phyloP scores from a whole-genome alignment of 352 stramenopile genomes.

The Globisporangium spiculum region DNA sequence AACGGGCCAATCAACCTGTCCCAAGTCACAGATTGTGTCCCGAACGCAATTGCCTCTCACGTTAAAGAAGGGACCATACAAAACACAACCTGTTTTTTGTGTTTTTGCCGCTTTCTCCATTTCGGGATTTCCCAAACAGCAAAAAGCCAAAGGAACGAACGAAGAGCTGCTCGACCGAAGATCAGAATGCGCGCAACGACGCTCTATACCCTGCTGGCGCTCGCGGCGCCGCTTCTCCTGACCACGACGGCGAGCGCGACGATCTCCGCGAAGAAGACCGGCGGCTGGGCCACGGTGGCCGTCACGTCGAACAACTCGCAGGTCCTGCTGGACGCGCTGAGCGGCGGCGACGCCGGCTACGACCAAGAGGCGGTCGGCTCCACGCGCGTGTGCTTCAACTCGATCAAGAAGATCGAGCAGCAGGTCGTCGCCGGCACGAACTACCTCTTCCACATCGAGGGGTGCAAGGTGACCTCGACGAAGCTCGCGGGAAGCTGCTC shows the following conservation, averaged over 20 bases:
- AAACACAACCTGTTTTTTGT: neutral
- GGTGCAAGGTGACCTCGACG: constrained; percentile 36
- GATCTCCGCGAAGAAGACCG: neutral
- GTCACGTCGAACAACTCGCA: constrained; percentile 4
- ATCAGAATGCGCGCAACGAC: constrained; percentile 7
- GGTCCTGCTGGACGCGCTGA: constrained; percentile 14
- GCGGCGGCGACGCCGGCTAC: constrained; percentile 20
- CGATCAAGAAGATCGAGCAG: constrained; percentile 23
- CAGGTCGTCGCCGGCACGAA: constrained; percentile 76
- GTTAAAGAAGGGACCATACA: neutral
- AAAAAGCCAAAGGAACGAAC: neutral
- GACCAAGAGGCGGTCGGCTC: constrained; percentile 19
- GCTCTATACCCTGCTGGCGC: neutral
- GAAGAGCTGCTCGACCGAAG: neutral
- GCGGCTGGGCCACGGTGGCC: neutral
- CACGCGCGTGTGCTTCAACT: constrained; percentile 41
- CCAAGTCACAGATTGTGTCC: neutral
- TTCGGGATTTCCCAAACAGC: neutral
- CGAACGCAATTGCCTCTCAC: neutral
- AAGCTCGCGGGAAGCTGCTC: constrained; percentile 45
- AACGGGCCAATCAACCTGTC: neutral
- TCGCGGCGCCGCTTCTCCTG: neutral
- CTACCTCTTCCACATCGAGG: constrained; percentile 66
- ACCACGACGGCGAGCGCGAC: neutral
- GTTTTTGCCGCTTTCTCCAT: neutral